Percentiles rank a stretch among this genome's conserved stretches.
These are phyloP conservation scores for Physcia stellaris DNA, from an alignment of 495 filamentous ascomycete species.

Conservation along the genomic window DNA sequence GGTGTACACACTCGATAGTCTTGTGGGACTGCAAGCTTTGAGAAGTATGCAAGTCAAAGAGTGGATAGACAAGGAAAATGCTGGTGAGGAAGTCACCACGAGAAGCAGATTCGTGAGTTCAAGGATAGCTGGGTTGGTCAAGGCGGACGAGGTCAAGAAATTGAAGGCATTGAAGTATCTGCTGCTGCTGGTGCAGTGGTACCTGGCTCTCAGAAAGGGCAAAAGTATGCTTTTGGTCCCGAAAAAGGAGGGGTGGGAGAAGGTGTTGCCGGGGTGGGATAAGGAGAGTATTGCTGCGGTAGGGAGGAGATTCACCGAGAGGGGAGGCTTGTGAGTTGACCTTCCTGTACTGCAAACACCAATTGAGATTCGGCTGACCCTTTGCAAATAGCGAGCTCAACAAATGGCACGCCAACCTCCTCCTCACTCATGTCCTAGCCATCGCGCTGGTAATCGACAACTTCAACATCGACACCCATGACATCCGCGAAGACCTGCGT, in stretches of 20 bases:
- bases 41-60: slow-evolving; percentile 48
- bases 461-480: slow-evolving; percentile 60
- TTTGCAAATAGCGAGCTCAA: slow-evolving; percentile 24
- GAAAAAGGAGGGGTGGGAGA: slow-evolving; percentile 6
- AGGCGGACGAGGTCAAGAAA: slow-evolving; percentile 40
- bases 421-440: slow-evolving; percentile 56
- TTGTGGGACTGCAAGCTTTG: slow-evolving; percentile 43
- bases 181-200: slow-evolving; percentile 50
- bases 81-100: slow-evolving; percentile 38
- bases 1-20: slow-evolving; percentile 58
- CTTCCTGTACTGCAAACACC: neutral
- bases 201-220: slow-evolving; percentile 12
- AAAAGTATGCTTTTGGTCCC: slow-evolving; percentile 8
- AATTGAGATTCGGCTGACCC: neutral
- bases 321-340: slow-evolving; percentile 16
- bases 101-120: slow-evolving; percentile 52
- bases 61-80: slow-evolving; percentile 56
- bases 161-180: slow-evolving; percentile 56
- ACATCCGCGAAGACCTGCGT: slow-evolving; percentile 66
- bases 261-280: slow-evolving; percentile 27
- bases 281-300: slow-evolving; percentile 31
- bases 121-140: slow-evolving; percentile 42
- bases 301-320: slow-evolving; percentile 51
- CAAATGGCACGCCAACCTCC: slow-evolving; percentile 47
- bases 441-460: slow-evolving; percentile 59